Evolutionary conservation across 352 stramenopile genomes (phyloP), one percentile per base, ranked within the genome.

Genomic region (Globisporangium spiculum): DNA sequence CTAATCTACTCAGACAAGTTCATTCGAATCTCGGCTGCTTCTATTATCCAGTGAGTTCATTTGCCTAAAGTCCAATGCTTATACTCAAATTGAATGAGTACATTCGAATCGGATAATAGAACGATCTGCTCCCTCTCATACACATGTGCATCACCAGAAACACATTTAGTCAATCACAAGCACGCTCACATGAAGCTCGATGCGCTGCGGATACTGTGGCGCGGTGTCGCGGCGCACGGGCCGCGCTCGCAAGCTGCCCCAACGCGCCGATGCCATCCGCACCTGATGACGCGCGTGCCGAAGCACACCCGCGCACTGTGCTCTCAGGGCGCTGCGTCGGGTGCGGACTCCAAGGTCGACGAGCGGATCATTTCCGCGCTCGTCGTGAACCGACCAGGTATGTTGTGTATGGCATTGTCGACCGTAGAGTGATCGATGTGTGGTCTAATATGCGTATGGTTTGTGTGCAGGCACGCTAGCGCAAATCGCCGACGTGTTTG

Each of bases 281-380:
- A 9, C 59, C 9, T n/a, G 4, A 14, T 9, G 41, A 48, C 4
- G 41, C 41, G 41, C 16, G 7, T 10, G 41, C 1, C 41, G 6
- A 44, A 14, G 5, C 3, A 36, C 16, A 22, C 18, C 1, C 34
- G 18, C 12, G n/a, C 24, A n/a, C 38, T 56, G 26, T 54, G 14
- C 16, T 56, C 59, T 2, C 59, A 53, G 38, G 26, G 4, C 24
- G 26, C 46, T 7, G 22, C 38, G 12, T 53, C 55, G 5, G 16
- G 3, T 38, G 12, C 20, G 12, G 55, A 61, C 7, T 22, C 59
- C 34, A 44, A 32, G 20, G 16, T 56, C 41, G 59, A 93, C 65
- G 85, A 93, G 65, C 80, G 81, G 10, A 91, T 91, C 74, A 87
- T 93, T 70, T 93, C 83, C 16, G 77, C 81, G 44, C 79, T 93